A percentile compares a stretch with the other conserved stretches of the same genome.
These are phyloP conservation scores for Russula vinacea DNA, from an alignment of 768 basidiomycete genomes.

Conservation along the genomic window DNA sequence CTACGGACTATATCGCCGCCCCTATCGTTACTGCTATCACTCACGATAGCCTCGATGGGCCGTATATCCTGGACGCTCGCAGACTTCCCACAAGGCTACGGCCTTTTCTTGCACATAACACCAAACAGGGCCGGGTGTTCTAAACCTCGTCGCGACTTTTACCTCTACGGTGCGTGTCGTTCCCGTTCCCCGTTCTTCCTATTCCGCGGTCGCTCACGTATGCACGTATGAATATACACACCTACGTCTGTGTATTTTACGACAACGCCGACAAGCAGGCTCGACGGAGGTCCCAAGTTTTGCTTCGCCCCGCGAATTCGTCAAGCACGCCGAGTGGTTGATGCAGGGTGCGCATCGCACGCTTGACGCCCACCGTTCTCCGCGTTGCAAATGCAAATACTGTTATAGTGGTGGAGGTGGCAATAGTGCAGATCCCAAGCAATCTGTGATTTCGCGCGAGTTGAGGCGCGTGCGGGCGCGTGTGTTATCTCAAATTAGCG, in stretches of 20 bases:
- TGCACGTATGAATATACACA: not conserved
- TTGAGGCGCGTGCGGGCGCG: not conserved
- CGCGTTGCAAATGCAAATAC: conserved; percentile 17
- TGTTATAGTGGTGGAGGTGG: not conserved
- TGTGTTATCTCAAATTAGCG: not conserved
- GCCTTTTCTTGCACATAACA: conserved; percentile 15
- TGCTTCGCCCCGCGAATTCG: conserved; percentile 22
- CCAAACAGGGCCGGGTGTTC: not conserved
- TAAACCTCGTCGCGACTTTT: conserved; percentile 14
- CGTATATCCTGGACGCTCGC: conserved; percentile 20
- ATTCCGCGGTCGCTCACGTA: not conserved
- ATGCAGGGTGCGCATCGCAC: conserved; percentile 22
- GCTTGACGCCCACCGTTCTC: conserved; percentile 2
- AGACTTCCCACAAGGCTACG: conserved; percentile 18
- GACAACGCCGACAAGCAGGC: conserved; percentile 2
- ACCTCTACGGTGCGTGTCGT: conserved; percentile 18
- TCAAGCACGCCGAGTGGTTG: conserved; percentile 24
- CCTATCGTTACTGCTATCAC: not conserved
- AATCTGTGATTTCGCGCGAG: conserved; percentile 15
- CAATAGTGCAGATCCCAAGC: not conserved
- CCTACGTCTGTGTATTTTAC: not conserved
- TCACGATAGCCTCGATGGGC: conserved; percentile 17
- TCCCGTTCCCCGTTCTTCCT: not conserved
- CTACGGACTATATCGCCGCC: not conserved
- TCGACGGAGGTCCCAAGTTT: conserved; percentile 11